Evolutionary conservation across 768 basidiomycete genomes (phyloP).

Genomic region (Mycena alexandri): DNA sequence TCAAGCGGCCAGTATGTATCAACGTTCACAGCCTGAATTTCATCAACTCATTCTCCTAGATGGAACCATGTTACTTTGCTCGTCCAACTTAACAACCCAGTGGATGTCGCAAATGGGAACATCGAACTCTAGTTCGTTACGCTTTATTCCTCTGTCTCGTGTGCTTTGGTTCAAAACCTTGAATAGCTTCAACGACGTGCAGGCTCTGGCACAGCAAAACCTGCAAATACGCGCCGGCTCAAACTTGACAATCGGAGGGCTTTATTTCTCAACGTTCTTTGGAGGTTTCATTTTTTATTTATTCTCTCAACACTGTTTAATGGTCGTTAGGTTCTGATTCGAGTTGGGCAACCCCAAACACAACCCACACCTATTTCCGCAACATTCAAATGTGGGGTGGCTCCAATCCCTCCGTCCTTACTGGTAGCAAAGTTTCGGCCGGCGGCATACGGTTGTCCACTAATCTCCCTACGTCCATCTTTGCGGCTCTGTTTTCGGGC

Average conservation of each 20-base stretch:
- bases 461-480: neutral
- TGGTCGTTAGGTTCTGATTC: conserved; percentile 64
- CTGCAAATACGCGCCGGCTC: conserved; percentile 73
- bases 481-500: conserved; percentile 12
- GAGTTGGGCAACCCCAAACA: conserved; percentile 78
- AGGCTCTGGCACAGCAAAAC: conserved; percentile 69
- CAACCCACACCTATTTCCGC: conserved; percentile 81
- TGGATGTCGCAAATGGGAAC: conserved; percentile 79
- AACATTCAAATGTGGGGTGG: conserved; percentile 78
- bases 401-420: conserved; percentile 61
- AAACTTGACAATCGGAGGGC: conserved; percentile 69
- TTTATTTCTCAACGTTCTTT: conserved; percentile 91
- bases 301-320: conserved; percentile 28
- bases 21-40: conserved; percentile 29
- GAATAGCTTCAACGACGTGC: conserved; percentile 75
- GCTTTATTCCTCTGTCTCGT: neutral
- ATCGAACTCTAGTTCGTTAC: conserved; percentile 73
- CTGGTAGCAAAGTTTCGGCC: conserved; percentile 43
- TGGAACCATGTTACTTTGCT: conserved; percentile 83
- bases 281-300: conserved; percentile 62
- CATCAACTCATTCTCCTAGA: conserved; percentile 46
- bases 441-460: conserved; percentile 3
- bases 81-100: conserved; percentile 82
- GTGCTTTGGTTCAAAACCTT: neutral
- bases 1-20: conserved; percentile 67